Evolutionary conservation across 2,329 filamentous ascomycete genomes (phyloP).

Genomic region (Xylaria sp.): DNA sequence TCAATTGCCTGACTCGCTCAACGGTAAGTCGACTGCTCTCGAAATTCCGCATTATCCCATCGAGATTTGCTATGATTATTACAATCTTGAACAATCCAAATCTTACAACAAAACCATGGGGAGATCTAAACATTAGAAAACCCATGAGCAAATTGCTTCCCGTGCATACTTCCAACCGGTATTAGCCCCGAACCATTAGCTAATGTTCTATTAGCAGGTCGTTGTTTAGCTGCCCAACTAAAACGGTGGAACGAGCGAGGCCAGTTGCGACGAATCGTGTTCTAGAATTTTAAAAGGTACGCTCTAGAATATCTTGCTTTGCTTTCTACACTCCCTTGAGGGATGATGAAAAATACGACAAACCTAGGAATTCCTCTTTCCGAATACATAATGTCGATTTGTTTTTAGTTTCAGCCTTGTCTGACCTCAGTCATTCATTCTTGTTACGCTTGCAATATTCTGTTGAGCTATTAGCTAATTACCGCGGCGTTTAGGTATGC

Average conservation of each 20-base stretch:
- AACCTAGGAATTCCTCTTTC: constrained; percentile 74
- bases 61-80: constrained; percentile 56
- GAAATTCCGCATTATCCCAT: constrained; percentile 8
- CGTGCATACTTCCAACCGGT: constrained; percentile 1
- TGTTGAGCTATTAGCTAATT: constrained; percentile 33
- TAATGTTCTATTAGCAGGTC: constrained; percentile 36
- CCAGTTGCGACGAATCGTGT: background rate
- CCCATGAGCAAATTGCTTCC: constrained; percentile 62
- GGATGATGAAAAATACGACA: constrained; percentile 70
- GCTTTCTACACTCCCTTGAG: constrained; percentile 44
- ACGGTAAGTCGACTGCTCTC: constrained; percentile 14
- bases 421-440: constrained; percentile 58
- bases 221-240: background rate
- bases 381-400: constrained; percentile 73
- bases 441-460: constrained; percentile 38
- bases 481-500: constrained; percentile 57
- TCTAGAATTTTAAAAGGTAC: constrained; percentile 35
- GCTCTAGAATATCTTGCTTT: background rate
- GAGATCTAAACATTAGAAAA: constrained; percentile 64
- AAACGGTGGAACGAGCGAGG: background rate
- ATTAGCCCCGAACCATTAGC: background rate
- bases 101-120: constrained; percentile 70
- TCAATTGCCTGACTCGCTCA: background rate
- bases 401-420: constrained; percentile 77
- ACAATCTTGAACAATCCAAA: constrained; percentile 69